Conservation (phyloP, 1,284 basidiomycete species). For the Cerioporus squamosus region DNA sequence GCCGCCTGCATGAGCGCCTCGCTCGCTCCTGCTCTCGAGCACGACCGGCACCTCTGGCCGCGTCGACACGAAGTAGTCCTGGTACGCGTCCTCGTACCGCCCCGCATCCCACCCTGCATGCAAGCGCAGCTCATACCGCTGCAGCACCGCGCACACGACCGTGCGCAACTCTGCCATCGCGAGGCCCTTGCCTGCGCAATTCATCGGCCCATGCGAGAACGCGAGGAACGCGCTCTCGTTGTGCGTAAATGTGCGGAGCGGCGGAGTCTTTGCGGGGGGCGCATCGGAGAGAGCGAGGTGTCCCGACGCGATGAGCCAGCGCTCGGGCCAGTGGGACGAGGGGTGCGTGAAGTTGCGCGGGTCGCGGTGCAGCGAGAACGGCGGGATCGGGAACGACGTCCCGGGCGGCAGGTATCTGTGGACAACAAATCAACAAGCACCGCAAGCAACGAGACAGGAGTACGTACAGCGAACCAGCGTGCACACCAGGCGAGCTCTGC, state of each 20-base stretch:
- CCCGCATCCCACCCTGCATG: neutral
- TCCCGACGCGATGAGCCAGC: slow-evolving; percentile 27
- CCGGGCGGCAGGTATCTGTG: slow-evolving; percentile 27
- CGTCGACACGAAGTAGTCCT: neutral
- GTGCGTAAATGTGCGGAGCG: neutral
- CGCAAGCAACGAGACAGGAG: neutral
- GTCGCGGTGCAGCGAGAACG: slow-evolving; percentile 32
- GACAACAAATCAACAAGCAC: neutral
- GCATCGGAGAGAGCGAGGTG: neutral
- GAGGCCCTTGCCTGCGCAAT: neutral
- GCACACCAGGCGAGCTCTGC: slow-evolving; percentile 11
- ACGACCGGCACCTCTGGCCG: neutral
- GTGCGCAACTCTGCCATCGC: neutral
- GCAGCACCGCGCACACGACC: neutral
- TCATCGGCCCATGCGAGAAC: slow-evolving; percentile 22
- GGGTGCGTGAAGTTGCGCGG: slow-evolving; percentile 31
- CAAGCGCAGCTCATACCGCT: neutral
- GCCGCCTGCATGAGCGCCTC: too few species aligned
- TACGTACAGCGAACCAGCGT: neutral
- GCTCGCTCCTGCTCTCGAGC: too few species aligned
- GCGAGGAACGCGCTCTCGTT: slow-evolving; percentile 21
- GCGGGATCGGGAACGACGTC: slow-evolving; percentile 23
- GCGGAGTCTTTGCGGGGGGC: neutral
- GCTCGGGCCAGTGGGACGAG: slow-evolving; percentile 31
- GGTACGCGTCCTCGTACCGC: neutral